Evolutionary conservation across 1,139 yeast genomes (phyloP).

Genomic region (Suhomyces terraborum): DNA sequence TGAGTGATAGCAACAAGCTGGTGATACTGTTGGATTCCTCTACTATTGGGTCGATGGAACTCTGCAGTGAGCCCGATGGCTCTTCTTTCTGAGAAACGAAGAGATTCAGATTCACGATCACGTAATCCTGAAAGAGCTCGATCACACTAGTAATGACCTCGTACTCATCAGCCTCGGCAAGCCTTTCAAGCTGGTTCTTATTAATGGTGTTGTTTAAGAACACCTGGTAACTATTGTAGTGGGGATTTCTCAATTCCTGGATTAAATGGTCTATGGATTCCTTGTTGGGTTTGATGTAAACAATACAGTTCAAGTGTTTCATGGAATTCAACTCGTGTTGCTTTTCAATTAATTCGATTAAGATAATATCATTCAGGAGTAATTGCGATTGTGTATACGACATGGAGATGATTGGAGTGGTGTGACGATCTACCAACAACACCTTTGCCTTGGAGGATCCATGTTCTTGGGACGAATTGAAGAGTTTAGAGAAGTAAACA

Average conservation of each 20-base stretch:
- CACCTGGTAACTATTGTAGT: conserved; percentile 73
- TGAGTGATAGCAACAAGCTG: conserved; percentile 72
- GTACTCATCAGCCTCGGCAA: conserved; percentile 88
- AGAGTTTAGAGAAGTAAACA: conserved; percentile 41
- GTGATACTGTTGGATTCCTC: conserved; percentile 57
- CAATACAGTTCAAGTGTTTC: conserved; percentile 82
- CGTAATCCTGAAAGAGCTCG: conserved; percentile 84
- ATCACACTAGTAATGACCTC: conserved; percentile 76
- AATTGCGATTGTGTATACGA: conserved; percentile 85
- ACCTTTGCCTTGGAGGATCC: conserved; percentile 61
- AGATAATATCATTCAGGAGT: conserved; percentile 75
- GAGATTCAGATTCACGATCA: conserved; percentile 68
- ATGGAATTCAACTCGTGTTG: conserved; percentile 61
- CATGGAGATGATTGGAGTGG: conserved; percentile 83
- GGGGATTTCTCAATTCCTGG: conserved; percentile 74
- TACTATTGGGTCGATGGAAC: conserved; percentile 26
- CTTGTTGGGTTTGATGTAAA: conserved; percentile 72
- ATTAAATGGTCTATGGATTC: conserved; percentile 61
- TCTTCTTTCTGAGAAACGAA: conserved; percentile 32
- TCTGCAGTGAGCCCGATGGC: conserved; percentile 30
- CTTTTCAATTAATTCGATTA: conserved; percentile 72
- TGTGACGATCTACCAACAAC: conserved; percentile 72
- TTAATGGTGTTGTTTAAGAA: conserved; percentile 74
- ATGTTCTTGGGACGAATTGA: conserved; percentile 23
- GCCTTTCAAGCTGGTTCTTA: conserved; percentile 75